Evolutionary conservation across 2,329 filamentous ascomycete species (phyloP).

Genomic region (Cordyceps farinosa): DNA sequence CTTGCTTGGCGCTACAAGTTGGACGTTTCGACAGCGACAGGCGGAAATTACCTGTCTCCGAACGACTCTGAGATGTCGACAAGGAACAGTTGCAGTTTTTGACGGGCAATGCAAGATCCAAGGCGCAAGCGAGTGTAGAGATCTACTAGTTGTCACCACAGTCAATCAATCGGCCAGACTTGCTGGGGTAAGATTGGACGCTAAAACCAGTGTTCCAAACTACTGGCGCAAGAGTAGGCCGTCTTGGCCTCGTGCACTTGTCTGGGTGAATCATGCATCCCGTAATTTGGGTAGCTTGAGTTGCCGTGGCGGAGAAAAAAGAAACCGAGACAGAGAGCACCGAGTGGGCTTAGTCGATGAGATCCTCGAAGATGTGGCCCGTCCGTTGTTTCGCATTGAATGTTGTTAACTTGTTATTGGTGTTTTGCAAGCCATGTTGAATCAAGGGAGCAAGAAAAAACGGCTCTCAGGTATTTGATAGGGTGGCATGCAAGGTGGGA

Average conservation of each 20-base stretch:
- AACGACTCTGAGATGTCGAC: not conserved
- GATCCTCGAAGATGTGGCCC: constrained; percentile 2
- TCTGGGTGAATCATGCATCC: not conserved
- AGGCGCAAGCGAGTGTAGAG: too few species aligned
- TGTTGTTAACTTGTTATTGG: not conserved
- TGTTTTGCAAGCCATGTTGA: constrained; percentile 10
- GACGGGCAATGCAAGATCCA: too few species aligned
- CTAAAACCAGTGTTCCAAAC: constrained; percentile 8
- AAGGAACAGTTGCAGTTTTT: not conserved
- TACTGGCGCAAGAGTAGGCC: not conserved
- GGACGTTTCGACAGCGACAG: not conserved
- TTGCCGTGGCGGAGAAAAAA: not conserved
- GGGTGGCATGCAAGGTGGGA: constrained; percentile 1
- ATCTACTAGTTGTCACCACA: too few species aligned
- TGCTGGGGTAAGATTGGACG: not conserved
- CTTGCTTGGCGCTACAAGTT: constrained; percentile 25
- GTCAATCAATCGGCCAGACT: not conserved
- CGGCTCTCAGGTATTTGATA: not conserved
- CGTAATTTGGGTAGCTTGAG: constrained; percentile 6
- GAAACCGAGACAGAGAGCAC: not conserved
- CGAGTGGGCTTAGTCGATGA: not conserved
- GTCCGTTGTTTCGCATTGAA: not conserved
- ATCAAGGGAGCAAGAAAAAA: not conserved
- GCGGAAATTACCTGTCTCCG: not conserved
- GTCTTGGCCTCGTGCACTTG: not conserved